phyloP scores from a whole-genome alignment of 1,284 basidiomycete species.

The Trichosporon sp. region DNA sequence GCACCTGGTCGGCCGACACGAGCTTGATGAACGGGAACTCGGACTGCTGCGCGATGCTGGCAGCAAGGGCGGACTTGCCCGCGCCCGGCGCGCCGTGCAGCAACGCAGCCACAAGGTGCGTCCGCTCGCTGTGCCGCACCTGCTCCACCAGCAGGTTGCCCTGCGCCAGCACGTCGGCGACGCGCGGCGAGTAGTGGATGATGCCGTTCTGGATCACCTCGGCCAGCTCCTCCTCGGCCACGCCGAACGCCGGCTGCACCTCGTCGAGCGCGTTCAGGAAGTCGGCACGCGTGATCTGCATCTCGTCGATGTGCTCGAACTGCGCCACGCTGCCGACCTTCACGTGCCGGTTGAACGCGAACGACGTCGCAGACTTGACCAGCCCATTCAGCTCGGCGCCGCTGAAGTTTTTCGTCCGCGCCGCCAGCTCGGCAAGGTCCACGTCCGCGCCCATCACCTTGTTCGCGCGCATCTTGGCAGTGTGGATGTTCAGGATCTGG shows the following conservation, averaged over 20 bases:
- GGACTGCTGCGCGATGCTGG: slow-evolving; percentile 88
- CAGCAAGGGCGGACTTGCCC: slow-evolving; percentile 93
- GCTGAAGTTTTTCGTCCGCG: slow-evolving; percentile 91
- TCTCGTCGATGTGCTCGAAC: slow-evolving; percentile 90
- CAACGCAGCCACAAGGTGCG: slow-evolving; percentile 85
- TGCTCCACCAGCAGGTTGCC: slow-evolving; percentile 94
- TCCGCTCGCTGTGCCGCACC: slow-evolving; percentile 82
- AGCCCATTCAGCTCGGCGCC: slow-evolving; percentile 95
- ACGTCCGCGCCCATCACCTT: slow-evolving; percentile 88
- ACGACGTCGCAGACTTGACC: slow-evolving; percentile 96
- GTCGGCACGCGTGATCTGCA: slow-evolving; percentile 81
- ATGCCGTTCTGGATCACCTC: slow-evolving; percentile 96
- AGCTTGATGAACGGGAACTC: slow-evolving; percentile 98
- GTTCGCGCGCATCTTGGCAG: slow-evolving; percentile 86
- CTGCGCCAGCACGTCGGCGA: slow-evolving; percentile 78
- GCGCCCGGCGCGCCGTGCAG: slow-evolving; percentile 85
- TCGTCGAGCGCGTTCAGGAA: slow-evolving; percentile 91
- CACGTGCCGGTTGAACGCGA: slow-evolving; percentile 95
- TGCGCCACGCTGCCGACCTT: slow-evolving; percentile 97
- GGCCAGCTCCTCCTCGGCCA: slow-evolving; percentile 91
- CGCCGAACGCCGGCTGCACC: slow-evolving; percentile 95
- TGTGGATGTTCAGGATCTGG: slow-evolving; percentile 96
- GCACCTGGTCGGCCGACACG: slow-evolving; percentile 93
- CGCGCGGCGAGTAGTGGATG: slow-evolving; percentile 84
- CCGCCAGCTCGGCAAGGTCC: slow-evolving; percentile 75